These are phyloP conservation scores for Auricularia sp. DNA, from an alignment of 768 basidiomycete species.

Conservation along the genomic window DNA sequence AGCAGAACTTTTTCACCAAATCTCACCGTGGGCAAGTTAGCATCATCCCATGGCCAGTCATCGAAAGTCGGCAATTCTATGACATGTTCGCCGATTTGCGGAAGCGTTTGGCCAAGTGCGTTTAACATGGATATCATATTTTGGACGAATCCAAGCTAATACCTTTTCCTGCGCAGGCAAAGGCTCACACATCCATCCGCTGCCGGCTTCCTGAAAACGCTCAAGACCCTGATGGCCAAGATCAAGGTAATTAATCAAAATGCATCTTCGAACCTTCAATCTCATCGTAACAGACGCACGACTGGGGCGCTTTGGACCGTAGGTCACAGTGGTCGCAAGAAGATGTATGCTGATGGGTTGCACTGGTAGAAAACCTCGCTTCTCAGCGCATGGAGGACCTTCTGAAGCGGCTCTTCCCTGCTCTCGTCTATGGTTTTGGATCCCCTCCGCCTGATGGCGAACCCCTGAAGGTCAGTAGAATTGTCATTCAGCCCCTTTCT, in stretches of 20 bases:
- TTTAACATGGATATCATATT: neutral
- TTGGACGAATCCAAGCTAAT: no score
- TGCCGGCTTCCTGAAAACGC: conserved; percentile 42
- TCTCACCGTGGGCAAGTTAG: conserved; percentile 44
- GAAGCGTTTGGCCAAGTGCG: conserved; percentile 23
- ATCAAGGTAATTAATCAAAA: conserved; percentile 36
- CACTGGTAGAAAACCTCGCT: conserved; percentile 18
- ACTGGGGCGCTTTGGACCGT: conserved; percentile 59
- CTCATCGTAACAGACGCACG: conserved; percentile 35
- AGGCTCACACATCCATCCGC: conserved; percentile 37
- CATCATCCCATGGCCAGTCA: conserved; percentile 61
- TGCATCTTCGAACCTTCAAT: neutral
- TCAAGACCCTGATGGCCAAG: conserved; percentile 61
- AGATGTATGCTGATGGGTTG: conserved; percentile 35
- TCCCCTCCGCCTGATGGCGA: conserved; percentile 37
- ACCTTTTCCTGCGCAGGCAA: conserved; percentile 25
- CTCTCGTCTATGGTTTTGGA: conserved; percentile 36
- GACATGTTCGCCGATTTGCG: conserved; percentile 40
- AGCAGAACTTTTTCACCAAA: conserved; percentile 49
- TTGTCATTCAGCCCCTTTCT: neutral
- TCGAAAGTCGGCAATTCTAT: conserved; percentile 53
- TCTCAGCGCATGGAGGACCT: conserved; percentile 27
- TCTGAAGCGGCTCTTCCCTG: conserved; percentile 31
- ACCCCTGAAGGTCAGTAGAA: conserved; percentile 35
- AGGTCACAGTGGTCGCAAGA: conserved; percentile 7